Evolutionary conservation across 2,329 filamentous ascomycete genomes (phyloP).

Genomic region (Colletotrichum siamense): DNA sequence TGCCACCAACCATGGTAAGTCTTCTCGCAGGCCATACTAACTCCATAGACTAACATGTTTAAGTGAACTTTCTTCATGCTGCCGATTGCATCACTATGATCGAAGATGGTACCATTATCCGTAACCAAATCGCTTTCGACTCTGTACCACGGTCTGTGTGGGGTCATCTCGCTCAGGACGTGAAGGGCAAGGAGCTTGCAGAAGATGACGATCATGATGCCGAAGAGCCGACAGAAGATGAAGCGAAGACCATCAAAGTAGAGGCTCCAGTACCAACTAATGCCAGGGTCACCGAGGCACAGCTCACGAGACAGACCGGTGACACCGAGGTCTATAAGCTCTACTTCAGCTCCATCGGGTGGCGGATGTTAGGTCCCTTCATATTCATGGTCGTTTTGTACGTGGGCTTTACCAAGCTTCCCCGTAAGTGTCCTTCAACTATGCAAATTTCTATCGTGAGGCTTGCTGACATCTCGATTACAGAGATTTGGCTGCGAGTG

Average conservation of each 20-base stretch:
- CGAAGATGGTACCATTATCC: constrained; percentile 23
- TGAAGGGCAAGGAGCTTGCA: background rate
- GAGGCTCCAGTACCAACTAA: background rate
- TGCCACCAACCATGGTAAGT: constrained; percentile 42
- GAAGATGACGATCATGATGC: background rate
- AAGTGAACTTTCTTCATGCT: constrained; percentile 28
- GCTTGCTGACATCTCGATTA: background rate
- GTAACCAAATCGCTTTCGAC: constrained; percentile 28
- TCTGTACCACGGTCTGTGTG: constrained; percentile 22
- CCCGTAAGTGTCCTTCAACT: constrained; percentile 26
- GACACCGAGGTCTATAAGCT: constrained; percentile 33
- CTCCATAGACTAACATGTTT: background rate
- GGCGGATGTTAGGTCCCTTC: constrained; percentile 23
- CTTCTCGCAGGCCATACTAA: background rate
- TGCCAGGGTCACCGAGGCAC: constrained; percentile 19
- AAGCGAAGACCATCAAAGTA: background rate
- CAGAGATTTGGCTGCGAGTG: constrained; percentile 36
- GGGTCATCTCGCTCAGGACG: constrained; percentile 19
- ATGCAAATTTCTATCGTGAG: background rate
- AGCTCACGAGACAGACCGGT: constrained; percentile 31
- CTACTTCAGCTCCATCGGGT: constrained; percentile 30
- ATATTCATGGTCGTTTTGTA: constrained; percentile 24
- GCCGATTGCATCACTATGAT: constrained; percentile 31
- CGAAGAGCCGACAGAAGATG: background rate
- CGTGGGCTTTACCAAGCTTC: constrained; percentile 27